Evolutionary conservation across 768 basidiomycete species (phyloP).

Genomic region (Calocybe indica): DNA sequence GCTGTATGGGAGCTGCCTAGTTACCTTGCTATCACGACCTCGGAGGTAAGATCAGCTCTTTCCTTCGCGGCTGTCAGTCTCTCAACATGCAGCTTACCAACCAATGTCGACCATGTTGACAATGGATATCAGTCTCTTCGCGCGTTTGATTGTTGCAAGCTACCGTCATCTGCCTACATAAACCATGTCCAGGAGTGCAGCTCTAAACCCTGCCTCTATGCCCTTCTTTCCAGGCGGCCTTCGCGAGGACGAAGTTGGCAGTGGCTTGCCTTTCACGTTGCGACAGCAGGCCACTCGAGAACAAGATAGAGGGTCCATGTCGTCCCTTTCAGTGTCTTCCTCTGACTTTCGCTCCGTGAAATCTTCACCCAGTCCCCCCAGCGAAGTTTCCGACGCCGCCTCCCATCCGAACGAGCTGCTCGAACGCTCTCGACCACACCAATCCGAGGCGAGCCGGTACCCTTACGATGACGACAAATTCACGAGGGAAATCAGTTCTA

Average conservation of each 20-base stretch:
- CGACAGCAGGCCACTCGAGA: constrained; percentile 40
- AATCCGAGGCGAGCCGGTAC: constrained; percentile 39
- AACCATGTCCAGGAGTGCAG: constrained; percentile 69
- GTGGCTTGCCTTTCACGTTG: constrained; percentile 38
- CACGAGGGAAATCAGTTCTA: constrained; percentile 41
- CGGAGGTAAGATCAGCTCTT: constrained; percentile 20
- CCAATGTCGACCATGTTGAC: constrained; percentile 13
- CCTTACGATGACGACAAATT: constrained; percentile 28
- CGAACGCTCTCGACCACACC: constrained; percentile 37
- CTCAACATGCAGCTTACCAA: constrained; percentile 22
- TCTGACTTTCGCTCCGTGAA: constrained; percentile 62
- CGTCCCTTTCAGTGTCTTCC: constrained; percentile 53
- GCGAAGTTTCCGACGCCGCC: constrained; percentile 30
- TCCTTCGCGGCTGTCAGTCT: constrained; percentile 12
- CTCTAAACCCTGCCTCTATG: constrained; percentile 76
- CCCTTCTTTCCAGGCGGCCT: constrained; percentile 78
- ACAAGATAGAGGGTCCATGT: constrained; percentile 44
- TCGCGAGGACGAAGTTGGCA: constrained; percentile 49
- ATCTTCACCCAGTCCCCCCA: constrained; percentile 65
- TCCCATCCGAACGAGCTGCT: constrained; percentile 23
- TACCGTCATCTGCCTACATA: constrained; percentile 25
- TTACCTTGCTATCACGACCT: constrained; percentile 16
- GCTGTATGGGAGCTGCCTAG: constrained; percentile 40
- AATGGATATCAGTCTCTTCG: constrained; percentile 18
- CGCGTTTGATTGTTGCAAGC: constrained; percentile 30